These are phyloP conservation scores for Aspergillus nanangensis DNA, from an alignment of 495 filamentous ascomycete genomes.

Conservation along the genomic window DNA sequence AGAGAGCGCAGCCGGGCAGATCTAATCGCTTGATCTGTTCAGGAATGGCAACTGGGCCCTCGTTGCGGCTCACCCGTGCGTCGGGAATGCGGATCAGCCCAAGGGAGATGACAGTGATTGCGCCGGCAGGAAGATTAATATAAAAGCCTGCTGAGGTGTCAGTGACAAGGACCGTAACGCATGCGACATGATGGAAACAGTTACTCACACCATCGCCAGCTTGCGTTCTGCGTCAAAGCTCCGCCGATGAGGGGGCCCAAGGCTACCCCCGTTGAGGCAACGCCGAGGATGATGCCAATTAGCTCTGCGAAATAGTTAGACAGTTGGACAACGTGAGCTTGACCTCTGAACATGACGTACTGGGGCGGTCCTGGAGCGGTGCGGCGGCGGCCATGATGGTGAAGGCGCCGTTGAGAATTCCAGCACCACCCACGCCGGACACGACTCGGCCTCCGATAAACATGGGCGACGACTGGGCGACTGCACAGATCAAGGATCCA, in stretches of 20 bases:
- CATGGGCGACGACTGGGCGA: constrained; percentile 25
- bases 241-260: constrained; percentile 52
- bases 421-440: constrained; percentile 25
- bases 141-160: constrained; percentile 32
- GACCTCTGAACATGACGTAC: too few species aligned
- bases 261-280: constrained; percentile 21
- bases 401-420: constrained; percentile 42
- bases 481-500: constrained; percentile 28
- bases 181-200: neutral
- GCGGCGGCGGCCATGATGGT: constrained; percentile 36
- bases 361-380: constrained; percentile 33
- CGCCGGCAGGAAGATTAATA: constrained; percentile 54
- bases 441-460: constrained; percentile 30
- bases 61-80: constrained; percentile 17
- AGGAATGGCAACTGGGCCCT: neutral
- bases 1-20: too few species aligned
- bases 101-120: constrained; percentile 30
- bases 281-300: constrained; percentile 13
- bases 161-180: neutral
- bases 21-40: too few species aligned
- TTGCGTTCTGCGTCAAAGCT: constrained; percentile 43
- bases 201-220: constrained; percentile 43
- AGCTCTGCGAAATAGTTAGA: too few species aligned
- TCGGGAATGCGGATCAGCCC: constrained; percentile 13
- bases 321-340: too few species aligned